Percentiles rank a stretch among this genome's conserved stretches.
phyloP scores from a whole-genome alignment of 129 eudicot species.

The Flaveria sonorensis region DNA sequence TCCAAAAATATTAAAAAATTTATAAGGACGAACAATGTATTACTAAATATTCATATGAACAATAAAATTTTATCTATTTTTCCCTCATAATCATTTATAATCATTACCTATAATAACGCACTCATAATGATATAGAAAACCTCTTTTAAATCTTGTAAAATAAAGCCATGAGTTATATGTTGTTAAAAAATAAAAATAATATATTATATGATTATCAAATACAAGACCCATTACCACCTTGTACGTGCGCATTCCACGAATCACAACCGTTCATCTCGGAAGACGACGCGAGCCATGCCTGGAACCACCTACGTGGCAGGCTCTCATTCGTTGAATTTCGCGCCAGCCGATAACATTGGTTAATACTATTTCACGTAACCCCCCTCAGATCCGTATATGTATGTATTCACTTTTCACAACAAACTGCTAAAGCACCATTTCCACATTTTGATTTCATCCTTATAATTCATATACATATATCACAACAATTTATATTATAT shows the following conservation, averaged over 20 bases:
- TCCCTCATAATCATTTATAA: too few species aligned
- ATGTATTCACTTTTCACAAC: slow-evolving; percentile 3
- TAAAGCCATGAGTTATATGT: too few species aligned
- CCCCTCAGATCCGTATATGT: slow-evolving; percentile 39
- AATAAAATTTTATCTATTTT: too few species aligned
- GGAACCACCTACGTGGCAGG: slow-evolving; percentile 36
- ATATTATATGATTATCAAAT: too few species aligned
- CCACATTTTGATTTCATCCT: not conserved
- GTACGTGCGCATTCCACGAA: slow-evolving; percentile 24
- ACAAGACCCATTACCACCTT: not conserved
- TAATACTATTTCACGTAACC: slow-evolving; percentile 26
- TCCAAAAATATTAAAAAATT: too few species aligned
- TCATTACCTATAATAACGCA: too few species aligned
- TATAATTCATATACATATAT: not conserved
- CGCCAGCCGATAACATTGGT: slow-evolving; percentile 42
- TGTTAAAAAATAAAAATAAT: too few species aligned
- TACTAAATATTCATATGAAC: too few species aligned
- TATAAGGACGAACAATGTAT: too few species aligned
- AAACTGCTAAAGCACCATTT: not conserved
- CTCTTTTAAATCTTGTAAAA: too few species aligned
- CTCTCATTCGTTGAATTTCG: slow-evolving; percentile 17
- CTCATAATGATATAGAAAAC: too few species aligned
- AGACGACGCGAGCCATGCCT: slow-evolving; percentile 18
- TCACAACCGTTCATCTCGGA: slow-evolving; percentile 35
- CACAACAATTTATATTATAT: too few species aligned